Evolutionary conservation across 306 rosid genomes (phyloP).

Genomic region (Ammopiptanthus mongolicus): DNA sequence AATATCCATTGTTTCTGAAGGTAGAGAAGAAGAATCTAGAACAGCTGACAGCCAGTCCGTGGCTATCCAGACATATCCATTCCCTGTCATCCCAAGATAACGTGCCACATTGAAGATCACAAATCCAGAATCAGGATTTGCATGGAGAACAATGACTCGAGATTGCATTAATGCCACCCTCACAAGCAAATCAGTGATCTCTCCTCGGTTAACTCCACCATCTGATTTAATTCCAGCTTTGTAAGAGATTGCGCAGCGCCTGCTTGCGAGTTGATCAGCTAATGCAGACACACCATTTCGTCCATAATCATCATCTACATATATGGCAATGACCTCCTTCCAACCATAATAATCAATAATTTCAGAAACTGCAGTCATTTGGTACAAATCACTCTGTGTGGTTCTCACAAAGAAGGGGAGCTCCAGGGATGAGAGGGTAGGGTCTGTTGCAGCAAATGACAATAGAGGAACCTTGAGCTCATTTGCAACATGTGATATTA

Average conservation of each 20-base stretch:
- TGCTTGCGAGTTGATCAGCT: conserved; percentile 57
- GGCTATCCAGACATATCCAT: conserved; percentile 91
- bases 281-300: conserved; percentile 72
- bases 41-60: conserved; percentile 87
- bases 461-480: conserved; percentile 81
- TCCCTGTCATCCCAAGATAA: conserved; percentile 75
- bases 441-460: conserved; percentile 93
- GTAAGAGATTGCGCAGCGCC: conserved; percentile 70
- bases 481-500: conserved; percentile 76
- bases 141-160: conserved; percentile 80
- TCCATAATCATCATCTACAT: conserved; percentile 80
- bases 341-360: conserved; percentile 66
- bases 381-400: conserved; percentile 68
- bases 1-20: conserved; percentile 39
- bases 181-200: conserved; percentile 62
- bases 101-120: conserved; percentile 59
- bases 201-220: conserved; percentile 27
- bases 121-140: conserved; percentile 64
- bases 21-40: conserved; percentile 56
- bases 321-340: conserved; percentile 79
- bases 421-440: conserved; percentile 77
- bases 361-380: conserved; percentile 86
- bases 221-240: conserved; percentile 61
- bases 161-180: conserved; percentile 75
- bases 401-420: conserved; percentile 86